Evolutionary conservation across 306 rosid species (phyloP), one percentile per base, ranked within the genome.

Genomic region (Adenanthera pavonina): DNA sequence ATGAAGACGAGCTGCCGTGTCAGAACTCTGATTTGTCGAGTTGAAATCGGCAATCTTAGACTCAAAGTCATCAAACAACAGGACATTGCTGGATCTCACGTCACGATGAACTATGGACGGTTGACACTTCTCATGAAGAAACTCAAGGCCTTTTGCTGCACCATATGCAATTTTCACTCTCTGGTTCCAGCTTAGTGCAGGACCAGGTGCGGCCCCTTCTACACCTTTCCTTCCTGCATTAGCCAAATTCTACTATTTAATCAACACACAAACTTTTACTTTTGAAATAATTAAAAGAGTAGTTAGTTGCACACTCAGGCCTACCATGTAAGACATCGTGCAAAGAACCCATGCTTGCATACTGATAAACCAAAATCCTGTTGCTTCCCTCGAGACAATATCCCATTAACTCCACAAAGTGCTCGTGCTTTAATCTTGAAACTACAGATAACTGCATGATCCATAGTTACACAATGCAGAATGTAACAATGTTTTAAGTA

Each of bases 181-280:
- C 69, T 93, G 97, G 56, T 51, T 89, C 99, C 99, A 95, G 76
- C 15, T 90, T 46, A 93, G 88, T 73, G 64, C 93, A 40, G 99
- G 99, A 83, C 99, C 99, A 25, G 99, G 99, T 75, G 86, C 99
- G 62, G 99, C 97, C 77, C 97, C 97, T 86, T 95, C 95, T 54
- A 95, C 99, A 66, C 99, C 99, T 78, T 95, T 95, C 77, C 99
- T 90, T 76, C 99, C 99, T 95, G 86, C 80, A 91, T 25, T 51
- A 80, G 5, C 75, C 78, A 71, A 87, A 69, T 17, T 54, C 36
- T 62, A 60, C 52, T 74, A 48, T 71, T 78, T 34, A 72, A 64
- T 36, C 71, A 70, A 80, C 76, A 38, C 65, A 41, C 33, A 78
- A 19, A 33, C 49, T 51, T 10, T 47, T 11, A 56, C 41, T 10